phyloP scores from a whole-genome alignment of 1,284 basidiomycete species.

The Fomes fomentarius region DNA sequence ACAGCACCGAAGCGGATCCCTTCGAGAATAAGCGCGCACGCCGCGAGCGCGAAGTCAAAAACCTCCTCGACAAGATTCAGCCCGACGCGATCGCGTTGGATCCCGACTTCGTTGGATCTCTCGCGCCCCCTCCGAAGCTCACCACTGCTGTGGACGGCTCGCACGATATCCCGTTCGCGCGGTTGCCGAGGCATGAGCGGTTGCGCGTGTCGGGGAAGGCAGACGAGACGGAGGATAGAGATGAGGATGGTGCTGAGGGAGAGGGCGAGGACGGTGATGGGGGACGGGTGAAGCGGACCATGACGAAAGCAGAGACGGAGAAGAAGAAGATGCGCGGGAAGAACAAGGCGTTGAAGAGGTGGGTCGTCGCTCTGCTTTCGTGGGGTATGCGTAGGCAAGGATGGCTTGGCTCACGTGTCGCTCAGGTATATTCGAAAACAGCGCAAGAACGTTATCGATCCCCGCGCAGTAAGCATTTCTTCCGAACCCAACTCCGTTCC shows the following conservation, averaged over 20 bases:
- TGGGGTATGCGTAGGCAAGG: slow-evolving; percentile 15
- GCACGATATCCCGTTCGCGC: slow-evolving; percentile 65
- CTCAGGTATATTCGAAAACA: slow-evolving; percentile 76
- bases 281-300: slow-evolving; percentile 15
- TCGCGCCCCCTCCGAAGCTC: slow-evolving; percentile 65
- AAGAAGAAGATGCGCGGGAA: slow-evolving; percentile 86
- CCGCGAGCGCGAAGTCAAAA: slow-evolving; percentile 90
- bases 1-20: slow-evolving; percentile 92
- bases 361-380: slow-evolving; percentile 4
- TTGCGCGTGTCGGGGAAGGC: slow-evolving; percentile 72
- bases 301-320: slow-evolving; percentile 56
- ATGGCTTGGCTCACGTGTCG: slow-evolving; percentile 32
- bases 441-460: slow-evolving; percentile 92
- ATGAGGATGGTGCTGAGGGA: slow-evolving; percentile 33
- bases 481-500: neutral
- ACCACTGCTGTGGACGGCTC: slow-evolving; percentile 58
- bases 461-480: slow-evolving; percentile 67
- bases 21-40: slow-evolving; percentile 86
- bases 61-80: slow-evolving; percentile 93
- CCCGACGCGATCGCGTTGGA: slow-evolving; percentile 94
- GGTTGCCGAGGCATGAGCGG: slow-evolving; percentile 75
- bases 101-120: slow-evolving; percentile 79
- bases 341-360: slow-evolving; percentile 83
- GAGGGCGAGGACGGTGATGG: slow-evolving; percentile 42
- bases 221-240: slow-evolving; percentile 62